Base-by-base conservation (phyloP, 805 yeast genomes). In the Saccharomycopsis vini region DNA sequence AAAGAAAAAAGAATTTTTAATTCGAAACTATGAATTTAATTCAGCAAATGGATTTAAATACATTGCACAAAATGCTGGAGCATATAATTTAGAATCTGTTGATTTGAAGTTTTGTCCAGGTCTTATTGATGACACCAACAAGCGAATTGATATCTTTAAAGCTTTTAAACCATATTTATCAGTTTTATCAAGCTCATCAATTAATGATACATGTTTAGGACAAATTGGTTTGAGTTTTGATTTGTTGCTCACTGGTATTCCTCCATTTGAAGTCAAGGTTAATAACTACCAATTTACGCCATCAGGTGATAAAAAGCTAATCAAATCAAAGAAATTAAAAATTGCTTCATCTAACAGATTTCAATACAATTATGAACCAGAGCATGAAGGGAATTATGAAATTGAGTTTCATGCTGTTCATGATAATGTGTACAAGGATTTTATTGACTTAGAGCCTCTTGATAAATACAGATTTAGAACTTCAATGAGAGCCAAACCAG, bases 171-270 rank as follows among this genome's bases (percentile, higher is more conserved):
- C 83, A 7, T 55, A 63, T 19, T 48, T 77, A 20, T 51, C 58
- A 3, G 69, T 74, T 13, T 57, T 53, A 22, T 60, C 71, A 2
- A 58, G 59, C 24, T 20, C 46, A 7, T 64, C 90, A 2, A 76
- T 90, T 2, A 67, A 77, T 21, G 97, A 90, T 55, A 75, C 81
- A 39, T 92, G 99, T 64, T 83, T 92, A 24, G 98, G 98, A 0
- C 86, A 88, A 36, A 79, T 87, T 6, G 98, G 97, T 0, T 77
- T 88, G 47, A 68, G 71, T 26, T 87, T 86, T 49, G 84, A 80
- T 40, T 68, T 89, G 46, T 61, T 71, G 0, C 67, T 81, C 41
- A 64, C 72, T 4, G 97, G 98, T 15, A 74, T 79, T 23, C 83
- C 95, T 0, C 97, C 97, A 1, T 92, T 82, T 63, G 71, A 70